phyloP scores from a whole-genome alignment of 495 filamentous ascomycete genomes.

The Neurospora sp. region DNA sequence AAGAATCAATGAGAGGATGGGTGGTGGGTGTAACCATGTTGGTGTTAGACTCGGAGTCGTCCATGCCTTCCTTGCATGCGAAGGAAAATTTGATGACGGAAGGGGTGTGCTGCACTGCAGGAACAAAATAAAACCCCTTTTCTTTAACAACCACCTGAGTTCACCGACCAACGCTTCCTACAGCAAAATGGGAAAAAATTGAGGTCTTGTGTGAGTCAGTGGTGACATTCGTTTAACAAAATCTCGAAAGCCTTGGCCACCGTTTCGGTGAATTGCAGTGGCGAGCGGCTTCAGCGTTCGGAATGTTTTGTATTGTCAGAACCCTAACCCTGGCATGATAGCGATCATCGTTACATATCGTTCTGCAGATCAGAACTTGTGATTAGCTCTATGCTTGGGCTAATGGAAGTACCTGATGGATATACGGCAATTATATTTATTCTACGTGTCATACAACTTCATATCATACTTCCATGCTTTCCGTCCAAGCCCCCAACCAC shows the following conservation, averaged over 20 bases:
- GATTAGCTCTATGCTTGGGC: not conserved
- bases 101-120: not conserved
- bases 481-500: not conserved
- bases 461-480: not conserved
- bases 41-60: not conserved
- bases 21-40: slow-evolving; percentile 10
- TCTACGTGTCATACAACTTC: not conserved
- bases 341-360: not conserved
- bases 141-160: not conserved
- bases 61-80: not conserved
- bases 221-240: not conserved
- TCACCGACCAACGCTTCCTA: not conserved
- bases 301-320: not conserved
- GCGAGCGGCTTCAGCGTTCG: not conserved
- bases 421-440: not conserved
- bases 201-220: not conserved
- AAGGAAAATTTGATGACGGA: not conserved
- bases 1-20: slow-evolving; percentile 6
- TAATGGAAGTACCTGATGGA: not conserved
- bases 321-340: not conserved
- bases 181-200: not conserved
- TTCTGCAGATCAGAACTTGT: not conserved
- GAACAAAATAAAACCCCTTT: not conserved
- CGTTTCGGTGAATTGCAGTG: not conserved
- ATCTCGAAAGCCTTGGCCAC: not conserved